phyloP scores from a whole-genome alignment of 371 early-diverging fungal species.

The Encephalitozoon romaleae region DNA sequence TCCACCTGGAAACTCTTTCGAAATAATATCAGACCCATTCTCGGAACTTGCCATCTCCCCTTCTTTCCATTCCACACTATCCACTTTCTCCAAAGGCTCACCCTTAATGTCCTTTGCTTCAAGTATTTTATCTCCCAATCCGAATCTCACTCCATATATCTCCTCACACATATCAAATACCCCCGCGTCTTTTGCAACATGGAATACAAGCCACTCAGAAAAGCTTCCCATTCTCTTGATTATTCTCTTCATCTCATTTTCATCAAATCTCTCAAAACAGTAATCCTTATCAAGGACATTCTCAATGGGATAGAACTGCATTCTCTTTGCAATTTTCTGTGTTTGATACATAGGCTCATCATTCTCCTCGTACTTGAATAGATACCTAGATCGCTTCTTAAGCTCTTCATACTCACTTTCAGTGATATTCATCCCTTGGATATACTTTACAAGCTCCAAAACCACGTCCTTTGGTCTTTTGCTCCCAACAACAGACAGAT shows the following conservation, averaged over 20 bases:
- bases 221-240: constrained; percentile 19
- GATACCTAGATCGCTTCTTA: constrained; percentile 5
- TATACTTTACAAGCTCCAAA: constrained; percentile 17
- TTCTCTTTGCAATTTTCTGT: constrained; percentile 14
- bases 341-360: constrained; percentile 47
- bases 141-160: constrained; percentile 8
- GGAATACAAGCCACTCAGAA: constrained; percentile 49
- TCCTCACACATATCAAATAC: constrained; percentile 5
- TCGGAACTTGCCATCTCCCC: neutral
- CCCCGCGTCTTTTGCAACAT: neutral
- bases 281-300: constrained; percentile 41
- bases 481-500: constrained; percentile 26
- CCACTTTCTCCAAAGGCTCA: neutral
- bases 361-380: constrained; percentile 40
- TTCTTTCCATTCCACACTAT: neutral
- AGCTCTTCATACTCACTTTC: constrained; percentile 37
- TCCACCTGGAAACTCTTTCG: neutral
- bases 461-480: constrained; percentile 5
- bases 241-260: constrained; percentile 25
- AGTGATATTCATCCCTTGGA: neutral
- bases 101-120: neutral
- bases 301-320: constrained; percentile 48
- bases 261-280: constrained; percentile 35
- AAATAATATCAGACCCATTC: neutral
- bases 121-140: neutral